These are phyloP conservation scores for Sanguinoderma infundibulare DNA, from an alignment of 1,284 basidiomycete genomes.

Conservation along the genomic window DNA sequence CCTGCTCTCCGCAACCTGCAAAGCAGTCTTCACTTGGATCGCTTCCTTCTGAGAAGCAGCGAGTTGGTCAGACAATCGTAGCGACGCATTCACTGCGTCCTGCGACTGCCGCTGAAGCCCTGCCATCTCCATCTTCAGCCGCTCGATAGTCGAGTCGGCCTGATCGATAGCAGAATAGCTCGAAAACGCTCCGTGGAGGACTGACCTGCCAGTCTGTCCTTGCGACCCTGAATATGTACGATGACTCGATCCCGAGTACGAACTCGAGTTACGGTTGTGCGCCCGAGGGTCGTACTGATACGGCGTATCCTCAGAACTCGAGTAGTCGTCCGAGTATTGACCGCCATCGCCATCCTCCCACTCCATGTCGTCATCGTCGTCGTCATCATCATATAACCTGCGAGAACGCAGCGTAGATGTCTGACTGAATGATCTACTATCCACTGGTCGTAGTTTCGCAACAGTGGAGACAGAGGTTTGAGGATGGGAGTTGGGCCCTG, in stretches of 20 bases:
- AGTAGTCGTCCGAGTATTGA: slow-evolving; percentile 41
- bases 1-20: slow-evolving; percentile 57
- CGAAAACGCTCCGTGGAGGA: slow-evolving; percentile 33
- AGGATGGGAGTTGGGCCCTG: slow-evolving; percentile 8
- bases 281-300: slow-evolving; percentile 48
- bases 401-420: slow-evolving; percentile 30
- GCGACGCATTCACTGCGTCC: slow-evolving; percentile 63
- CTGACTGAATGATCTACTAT: slow-evolving; percentile 35
- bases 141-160: slow-evolving; percentile 48
- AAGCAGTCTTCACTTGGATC: slow-evolving; percentile 52
- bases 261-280: slow-evolving; percentile 35
- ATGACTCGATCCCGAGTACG: slow-evolving; percentile 25
- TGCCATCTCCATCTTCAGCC: slow-evolving; percentile 64
- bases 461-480: slow-evolving; percentile 26
- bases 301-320: slow-evolving; percentile 66
- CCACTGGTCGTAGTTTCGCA: slow-evolving; percentile 36
- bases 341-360: slow-evolving; percentile 28
- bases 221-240: slow-evolving; percentile 20
- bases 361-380: slow-evolving; percentile 37
- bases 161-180: slow-evolving; percentile 24
- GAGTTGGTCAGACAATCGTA: slow-evolving; percentile 67
- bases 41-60: slow-evolving; percentile 63
- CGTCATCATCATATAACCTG: slow-evolving; percentile 32
- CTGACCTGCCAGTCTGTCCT: slow-evolving; percentile 21
- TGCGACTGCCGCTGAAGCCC: slow-evolving; percentile 64